Conservation (phyloP, 2,329 filamentous ascomycete species). For the Ceratocystis eucalypticola region DNA sequence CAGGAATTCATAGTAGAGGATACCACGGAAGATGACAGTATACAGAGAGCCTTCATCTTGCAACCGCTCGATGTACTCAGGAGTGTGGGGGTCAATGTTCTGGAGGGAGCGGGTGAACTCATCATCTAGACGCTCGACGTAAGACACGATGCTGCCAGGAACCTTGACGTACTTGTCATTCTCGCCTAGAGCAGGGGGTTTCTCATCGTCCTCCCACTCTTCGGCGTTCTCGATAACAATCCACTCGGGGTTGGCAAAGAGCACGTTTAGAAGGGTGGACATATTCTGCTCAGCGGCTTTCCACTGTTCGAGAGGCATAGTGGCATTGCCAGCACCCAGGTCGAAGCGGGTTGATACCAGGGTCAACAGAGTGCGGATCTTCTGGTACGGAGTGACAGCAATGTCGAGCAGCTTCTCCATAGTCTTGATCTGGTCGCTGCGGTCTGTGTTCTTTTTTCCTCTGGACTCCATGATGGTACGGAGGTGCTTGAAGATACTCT, state of each 20-base stretch:
- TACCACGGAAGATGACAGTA: slow-evolving; percentile 76
- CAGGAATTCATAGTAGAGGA: slow-evolving; percentile 78
- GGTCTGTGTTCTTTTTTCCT: slow-evolving; percentile 98
- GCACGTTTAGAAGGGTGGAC: slow-evolving; percentile 57
- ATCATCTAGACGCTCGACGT: slow-evolving; percentile 88
- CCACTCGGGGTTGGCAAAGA: slow-evolving; percentile 67
- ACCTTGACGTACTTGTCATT: slow-evolving; percentile 79
- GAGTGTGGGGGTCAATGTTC: slow-evolving; percentile 94
- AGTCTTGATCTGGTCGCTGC: slow-evolving; percentile 82
- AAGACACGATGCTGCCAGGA: slow-evolving; percentile 86
- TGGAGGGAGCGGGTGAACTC: slow-evolving; percentile 96
- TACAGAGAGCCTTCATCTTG: slow-evolving; percentile 85
- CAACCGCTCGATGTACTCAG: slow-evolving; percentile 92
- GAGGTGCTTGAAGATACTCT: slow-evolving; percentile 96
- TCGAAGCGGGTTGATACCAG: slow-evolving; percentile 92
- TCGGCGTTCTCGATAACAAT: slow-evolving; percentile 84
- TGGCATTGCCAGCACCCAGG: slow-evolving; percentile 58
- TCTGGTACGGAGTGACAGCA: slow-evolving; percentile 80
- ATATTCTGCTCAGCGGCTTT: slow-evolving; percentile 86
- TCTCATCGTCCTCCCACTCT: slow-evolving; percentile 99
- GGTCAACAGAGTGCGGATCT: slow-evolving; percentile 80
- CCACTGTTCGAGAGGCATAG: slow-evolving; percentile 96
- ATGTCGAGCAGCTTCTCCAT: slow-evolving; percentile 96
- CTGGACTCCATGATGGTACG: slow-evolving; percentile 85
- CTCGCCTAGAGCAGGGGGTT: slow-evolving; percentile 58